Base-by-base conservation (phyloP, 495 filamentous ascomycete species). In the Xylaria acuta region DNA sequence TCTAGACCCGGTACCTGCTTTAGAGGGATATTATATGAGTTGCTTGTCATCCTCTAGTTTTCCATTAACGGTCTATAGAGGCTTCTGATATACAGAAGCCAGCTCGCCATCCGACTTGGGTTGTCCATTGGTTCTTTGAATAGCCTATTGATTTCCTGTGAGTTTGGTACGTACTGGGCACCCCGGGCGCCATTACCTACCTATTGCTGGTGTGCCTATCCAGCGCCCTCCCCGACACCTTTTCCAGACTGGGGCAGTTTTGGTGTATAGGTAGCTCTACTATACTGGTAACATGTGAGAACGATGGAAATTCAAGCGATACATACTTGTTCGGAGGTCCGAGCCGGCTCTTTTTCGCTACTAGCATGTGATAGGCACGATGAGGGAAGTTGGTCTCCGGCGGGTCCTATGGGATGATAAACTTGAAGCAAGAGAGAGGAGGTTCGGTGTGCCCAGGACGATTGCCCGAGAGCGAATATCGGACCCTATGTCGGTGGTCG, bases 1-100 rank as follows among this genome's bases (percentile, higher is more conserved):
- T 32, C 62, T 47, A 64, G 62, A 47, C 41, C 25, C 9, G 22
- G 41, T 47, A 47, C 62, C 41, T 64, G 41, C 41, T 64, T 64
- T 34, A 16, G 41, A 12, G 22, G 14, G 18, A 38, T 60, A 22
- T 22, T 38, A 30, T 56, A 5, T 32, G 53, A 56, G 53, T 30
- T 32, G 14, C 27, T 30, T 32, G 53, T 30, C n/a, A n/a, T n/a
- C 2, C 25, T 5, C 53, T 16, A 18, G 53, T 56, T 53, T 53
- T 14, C 14, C 6, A 36, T 12, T 5, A 22, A 60, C 38, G 20
- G 20, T 34, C 56, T 38, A 38, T 60, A 32, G 12, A 56, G 16
- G 53, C 14, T 56, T 30, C 11, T 32, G 53, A 32, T 56, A 56
- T 56, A 56, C 12, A 32, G 53, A 56, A 56, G 25, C 51, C 14